phyloP scores from a whole-genome alignment of 805 yeast species.

The Yamadazyma sp. region DNA sequence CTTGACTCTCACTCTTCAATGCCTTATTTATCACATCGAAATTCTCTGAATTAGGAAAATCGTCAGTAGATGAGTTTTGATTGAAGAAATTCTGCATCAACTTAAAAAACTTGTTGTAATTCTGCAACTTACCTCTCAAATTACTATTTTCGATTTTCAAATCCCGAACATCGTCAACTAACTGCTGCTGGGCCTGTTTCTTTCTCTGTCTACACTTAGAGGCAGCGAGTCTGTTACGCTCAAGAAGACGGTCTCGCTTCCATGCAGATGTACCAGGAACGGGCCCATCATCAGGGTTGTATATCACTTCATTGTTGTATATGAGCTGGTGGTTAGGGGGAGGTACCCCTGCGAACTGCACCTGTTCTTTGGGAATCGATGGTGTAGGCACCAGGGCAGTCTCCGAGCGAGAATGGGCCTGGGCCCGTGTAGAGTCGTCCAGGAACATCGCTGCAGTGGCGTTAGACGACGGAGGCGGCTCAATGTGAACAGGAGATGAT shows the following conservation, averaged over 20 bases:
- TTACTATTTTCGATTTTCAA: constrained; percentile 37
- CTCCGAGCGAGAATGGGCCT: neutral
- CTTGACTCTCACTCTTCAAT: constrained; percentile 11
- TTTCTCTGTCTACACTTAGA: constrained; percentile 67
- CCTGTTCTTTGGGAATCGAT: too few relatives aligned
- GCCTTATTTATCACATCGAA: constrained; percentile 15
- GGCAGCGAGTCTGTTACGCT: constrained; percentile 67
- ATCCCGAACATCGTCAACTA: constrained; percentile 58
- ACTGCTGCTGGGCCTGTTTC: constrained; percentile 65
- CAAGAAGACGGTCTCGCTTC: constrained; percentile 65
- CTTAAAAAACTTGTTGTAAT: constrained; percentile 13
- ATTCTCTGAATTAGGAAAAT: constrained; percentile 10
- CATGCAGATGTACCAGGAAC: constrained; percentile 64
- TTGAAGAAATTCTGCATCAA: constrained; percentile 13
- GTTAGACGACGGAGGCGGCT: too few relatives aligned
- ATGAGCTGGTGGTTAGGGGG: constrained; percentile 53
- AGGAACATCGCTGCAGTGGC: too few relatives aligned
- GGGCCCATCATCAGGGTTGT: constrained; percentile 53
- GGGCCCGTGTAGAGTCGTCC: too few relatives aligned
- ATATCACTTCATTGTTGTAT: constrained; percentile 56
- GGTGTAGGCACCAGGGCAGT: too few relatives aligned
- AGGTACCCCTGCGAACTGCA: constrained; percentile 38
- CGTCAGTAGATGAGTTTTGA: constrained; percentile 10
- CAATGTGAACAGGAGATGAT: too few relatives aligned
- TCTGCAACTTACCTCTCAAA: constrained; percentile 10